A percentile compares a stretch with the other conserved stretches of the same genome.
Evolutionary conservation across 208 protist species (phyloP).

Genomic region (Leishmania tropica): DNA sequence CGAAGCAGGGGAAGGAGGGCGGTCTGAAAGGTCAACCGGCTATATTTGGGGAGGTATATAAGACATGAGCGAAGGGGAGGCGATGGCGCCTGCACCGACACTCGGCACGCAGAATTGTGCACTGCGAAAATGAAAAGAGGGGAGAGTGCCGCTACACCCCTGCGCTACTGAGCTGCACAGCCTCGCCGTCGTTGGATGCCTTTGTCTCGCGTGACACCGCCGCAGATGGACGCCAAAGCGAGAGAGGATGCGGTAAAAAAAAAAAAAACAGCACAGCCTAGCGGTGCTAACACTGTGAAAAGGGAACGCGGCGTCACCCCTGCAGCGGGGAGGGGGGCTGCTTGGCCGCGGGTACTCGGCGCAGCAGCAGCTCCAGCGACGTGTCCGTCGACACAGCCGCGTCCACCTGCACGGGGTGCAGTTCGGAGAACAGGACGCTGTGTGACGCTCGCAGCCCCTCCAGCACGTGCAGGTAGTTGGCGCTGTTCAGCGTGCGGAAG

Average conservation of each 20-base stretch:
- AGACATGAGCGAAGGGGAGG: background rate
- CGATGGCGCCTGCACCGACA: background rate
- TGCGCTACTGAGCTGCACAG: background rate
- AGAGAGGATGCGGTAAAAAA: background rate
- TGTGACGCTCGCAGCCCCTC: conserved; percentile 17
- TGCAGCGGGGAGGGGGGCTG: background rate
- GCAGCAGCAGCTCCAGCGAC: conserved; percentile 10
- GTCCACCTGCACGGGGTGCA: conserved; percentile 42
- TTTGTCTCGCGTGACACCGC: background rate
- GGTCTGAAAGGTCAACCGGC: background rate
- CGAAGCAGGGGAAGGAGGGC: background rate
- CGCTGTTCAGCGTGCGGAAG: conserved; percentile 59
- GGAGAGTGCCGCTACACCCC: background rate
- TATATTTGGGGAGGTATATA: background rate
- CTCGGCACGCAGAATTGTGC: background rate
- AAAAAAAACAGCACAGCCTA: conserved; percentile 7
- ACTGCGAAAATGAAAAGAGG: background rate
- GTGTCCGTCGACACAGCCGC: background rate
- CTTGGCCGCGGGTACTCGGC: background rate
- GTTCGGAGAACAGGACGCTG: conserved; percentile 39
- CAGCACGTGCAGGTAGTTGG: conserved; percentile 66
- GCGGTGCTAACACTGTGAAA: background rate
- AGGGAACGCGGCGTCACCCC: background rate
- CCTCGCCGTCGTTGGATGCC: background rate
- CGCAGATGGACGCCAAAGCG: background rate